Evolutionary conservation across 306 rosid genomes (phyloP), one percentile per base, ranked within the genome.

Genomic region (Lathyrus tuberosus): DNA sequence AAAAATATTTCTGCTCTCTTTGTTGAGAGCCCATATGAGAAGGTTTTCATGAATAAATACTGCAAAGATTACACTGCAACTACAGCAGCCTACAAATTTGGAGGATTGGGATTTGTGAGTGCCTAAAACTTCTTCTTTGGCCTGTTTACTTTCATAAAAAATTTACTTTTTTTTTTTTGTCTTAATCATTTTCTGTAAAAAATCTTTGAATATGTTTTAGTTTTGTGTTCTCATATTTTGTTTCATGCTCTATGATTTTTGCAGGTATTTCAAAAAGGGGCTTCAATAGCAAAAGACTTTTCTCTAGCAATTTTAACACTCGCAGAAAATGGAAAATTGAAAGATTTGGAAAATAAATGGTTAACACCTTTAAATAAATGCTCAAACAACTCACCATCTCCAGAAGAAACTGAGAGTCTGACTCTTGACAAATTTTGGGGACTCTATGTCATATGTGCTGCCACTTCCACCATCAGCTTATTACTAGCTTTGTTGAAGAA

Each of bases 51-150:
- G 44, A 65, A 76, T 54, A 77, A 81, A 78, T 43, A 83, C 65
- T 83, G 88, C 74, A 62, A 69, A n/a, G 76, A 63, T 5, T 89
- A 70, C 65, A 73, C 76, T 42, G 56, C 79, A 30, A 65, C 66
- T 14, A 33, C 69, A 40, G 73, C 65, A 14, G 67, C 82, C 58
- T 51, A 73, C 74, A 85, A 69, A 67, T 80, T 77, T 69, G 92
- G 89, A 75, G 90, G 96, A 42, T 11, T 83, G 4, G 86, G 89
- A 78, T 89, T 87, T 89, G 96, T 89, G 12, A 86, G 92, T 78
- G 69, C 14, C 53, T 67, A 46, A 31, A 30, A 42, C 67, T 62
- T 49, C 13, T 15, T 67, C 64, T 69, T 22, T 1, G 37, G 3
- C 58, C 11, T 3, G 14, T 38, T 30, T 26, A 14, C 37, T 56